phyloP scores from a whole-genome alignment of 2,329 filamentous ascomycete genomes.

The Dendryphion nanum region DNA sequence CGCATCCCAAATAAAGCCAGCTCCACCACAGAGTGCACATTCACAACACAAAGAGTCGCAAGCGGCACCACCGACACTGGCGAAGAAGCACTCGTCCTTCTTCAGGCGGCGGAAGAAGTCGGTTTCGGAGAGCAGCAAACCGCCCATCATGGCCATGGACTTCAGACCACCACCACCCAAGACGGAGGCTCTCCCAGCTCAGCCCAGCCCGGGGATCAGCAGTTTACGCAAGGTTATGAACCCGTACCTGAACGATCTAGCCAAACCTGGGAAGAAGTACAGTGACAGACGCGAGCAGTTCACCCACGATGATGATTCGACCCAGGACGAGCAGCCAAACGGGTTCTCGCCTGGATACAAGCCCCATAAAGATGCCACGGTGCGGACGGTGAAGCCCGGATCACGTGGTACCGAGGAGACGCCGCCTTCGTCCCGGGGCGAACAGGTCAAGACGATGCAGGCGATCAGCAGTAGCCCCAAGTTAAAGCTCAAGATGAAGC shows the following conservation, averaged over 20 bases:
- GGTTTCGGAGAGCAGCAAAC: constrained; percentile 63
- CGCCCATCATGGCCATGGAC: constrained; percentile 55
- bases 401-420: constrained; percentile 33
- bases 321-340: constrained; percentile 45
- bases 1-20: constrained; percentile 48
- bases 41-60: constrained; percentile 21
- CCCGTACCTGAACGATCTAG: constrained; percentile 62
- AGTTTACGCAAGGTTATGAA: constrained; percentile 86
- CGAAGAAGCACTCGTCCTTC: constrained; percentile 93
- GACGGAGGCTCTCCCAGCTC: constrained; percentile 9
- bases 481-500: constrained; percentile 40
- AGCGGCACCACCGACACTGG: constrained; percentile 48
- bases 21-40: constrained; percentile 24
- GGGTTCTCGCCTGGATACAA: constrained; percentile 77
- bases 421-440: constrained; percentile 22
- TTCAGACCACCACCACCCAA: constrained; percentile 33
- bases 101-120: constrained; percentile 94
- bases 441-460: constrained; percentile 24
- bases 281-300: constrained; percentile 29
- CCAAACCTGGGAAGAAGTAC: constrained; percentile 20
- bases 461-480: constrained; percentile 31
- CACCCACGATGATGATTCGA: constrained; percentile 19
- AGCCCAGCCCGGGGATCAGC: constrained; percentile 59
- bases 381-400: constrained; percentile 60
- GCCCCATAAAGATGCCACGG: constrained; percentile 68